Conservation (phyloP, 225 moss, liverwort and hornwort genomes). For the Pseudoscleropodium purum region DNA sequence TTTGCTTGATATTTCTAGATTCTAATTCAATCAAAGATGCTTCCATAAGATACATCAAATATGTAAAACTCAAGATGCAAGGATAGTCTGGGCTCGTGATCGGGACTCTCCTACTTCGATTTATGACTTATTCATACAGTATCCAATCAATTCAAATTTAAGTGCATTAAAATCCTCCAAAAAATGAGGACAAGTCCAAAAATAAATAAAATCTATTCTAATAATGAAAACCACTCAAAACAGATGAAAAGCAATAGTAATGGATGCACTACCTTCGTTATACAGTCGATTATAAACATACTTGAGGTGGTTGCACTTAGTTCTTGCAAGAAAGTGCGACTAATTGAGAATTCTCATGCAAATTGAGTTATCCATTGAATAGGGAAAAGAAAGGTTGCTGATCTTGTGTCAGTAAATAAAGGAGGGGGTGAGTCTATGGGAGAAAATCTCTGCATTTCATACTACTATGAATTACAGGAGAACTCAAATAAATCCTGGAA, state of each 20-base stretch:
- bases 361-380: not conserved
- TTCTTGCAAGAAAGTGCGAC: not conserved
- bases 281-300: not conserved
- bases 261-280: too few species aligned
- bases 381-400: not conserved
- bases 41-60: too few species aligned
- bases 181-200: not conserved
- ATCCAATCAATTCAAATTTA: not conserved
- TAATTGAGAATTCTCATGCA: not conserved
- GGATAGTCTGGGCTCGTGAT: not conserved
- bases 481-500: not conserved
- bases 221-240: not conserved
- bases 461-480: not conserved
- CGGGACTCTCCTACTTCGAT: not conserved
- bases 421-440: not conserved
- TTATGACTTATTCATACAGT: not conserved
- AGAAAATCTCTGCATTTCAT: not conserved
- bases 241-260: not conserved
- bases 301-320: not conserved
- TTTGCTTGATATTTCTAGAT: not conserved
- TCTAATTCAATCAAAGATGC: not conserved
- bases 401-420: not conserved
- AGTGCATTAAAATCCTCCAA: not conserved
- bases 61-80: not conserved
- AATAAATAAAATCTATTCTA: not conserved